phyloP scores from a whole-genome alignment of 1,284 basidiomycete species.

The Pseudozyma tsukubaensis region DNA sequence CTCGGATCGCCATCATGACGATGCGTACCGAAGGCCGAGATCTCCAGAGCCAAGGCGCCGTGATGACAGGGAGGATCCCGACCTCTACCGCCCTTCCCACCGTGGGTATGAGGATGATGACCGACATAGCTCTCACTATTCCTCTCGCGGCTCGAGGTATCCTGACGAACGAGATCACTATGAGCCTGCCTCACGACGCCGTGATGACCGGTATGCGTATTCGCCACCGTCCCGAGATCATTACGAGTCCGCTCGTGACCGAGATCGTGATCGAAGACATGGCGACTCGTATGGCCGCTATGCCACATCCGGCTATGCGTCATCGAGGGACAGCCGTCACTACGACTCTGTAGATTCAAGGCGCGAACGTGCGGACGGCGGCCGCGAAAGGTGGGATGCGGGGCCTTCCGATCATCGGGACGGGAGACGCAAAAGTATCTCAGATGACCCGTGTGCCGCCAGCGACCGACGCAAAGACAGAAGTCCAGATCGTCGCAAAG shows the following conservation, averaged over 20 bases:
- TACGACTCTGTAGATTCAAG: constrained; percentile 8
- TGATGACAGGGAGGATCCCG: constrained; percentile 9
- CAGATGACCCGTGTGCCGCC: not conserved
- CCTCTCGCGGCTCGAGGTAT: constrained; percentile 5
- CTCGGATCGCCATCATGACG: constrained; percentile 5
- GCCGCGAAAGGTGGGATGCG: not conserved
- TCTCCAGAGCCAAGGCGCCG: constrained; percentile 8
- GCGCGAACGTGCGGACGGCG: not conserved
- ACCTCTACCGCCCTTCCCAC: not conserved
- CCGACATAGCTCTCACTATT: not conserved
- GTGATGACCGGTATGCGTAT: not conserved
- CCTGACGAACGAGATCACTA: constrained; percentile 6
- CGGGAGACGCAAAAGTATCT: not conserved
- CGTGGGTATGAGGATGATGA: constrained; percentile 9
- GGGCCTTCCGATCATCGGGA: not conserved
- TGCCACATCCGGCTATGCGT: not conserved
- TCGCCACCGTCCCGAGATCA: constrained; percentile 9
- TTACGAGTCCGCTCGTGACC: not conserved
- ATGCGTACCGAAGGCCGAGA: constrained; percentile 1
- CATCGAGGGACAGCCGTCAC: constrained; percentile 1
- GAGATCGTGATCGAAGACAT: constrained; percentile 1
- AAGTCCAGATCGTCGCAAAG: constrained; percentile 8
- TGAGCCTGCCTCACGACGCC: not conserved
- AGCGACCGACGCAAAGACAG: constrained; percentile 5
- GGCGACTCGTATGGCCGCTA: not conserved